Conservation (phyloP, 2,329 filamentous ascomycete species). For the Teratosphaeriaceae sp. region DNA sequence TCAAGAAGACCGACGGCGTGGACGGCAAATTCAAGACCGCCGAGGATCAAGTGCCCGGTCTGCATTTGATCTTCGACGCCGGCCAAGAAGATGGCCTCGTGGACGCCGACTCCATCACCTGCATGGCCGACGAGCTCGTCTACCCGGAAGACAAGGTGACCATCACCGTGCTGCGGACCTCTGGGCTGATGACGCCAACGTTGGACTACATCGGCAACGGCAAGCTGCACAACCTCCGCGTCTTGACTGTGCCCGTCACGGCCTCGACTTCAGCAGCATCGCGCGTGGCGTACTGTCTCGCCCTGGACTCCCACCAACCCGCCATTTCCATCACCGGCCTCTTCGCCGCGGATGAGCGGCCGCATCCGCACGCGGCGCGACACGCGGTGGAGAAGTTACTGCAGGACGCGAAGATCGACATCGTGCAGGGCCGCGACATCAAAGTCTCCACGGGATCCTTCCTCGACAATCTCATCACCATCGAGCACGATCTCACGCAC, state of each 20-base stretch:
- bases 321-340: constrained; percentile 10
- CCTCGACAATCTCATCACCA: constrained; percentile 6
- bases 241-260: constrained; percentile 2
- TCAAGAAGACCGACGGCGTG: constrained; percentile 6
- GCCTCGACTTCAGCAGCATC: constrained; percentile 1
- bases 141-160: constrained; percentile 11
- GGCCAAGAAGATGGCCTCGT: background rate
- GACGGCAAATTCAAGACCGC: constrained; percentile 5
- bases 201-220: background rate
- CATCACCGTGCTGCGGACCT: constrained; percentile 11
- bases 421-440: constrained; percentile 15
- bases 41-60: constrained; percentile 10
- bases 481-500: constrained; percentile 12
- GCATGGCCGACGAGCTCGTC: constrained; percentile 4
- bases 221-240: background rate
- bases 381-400: constrained; percentile 12
- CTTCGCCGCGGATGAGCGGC: constrained; percentile 10
- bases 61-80: constrained; percentile 15
- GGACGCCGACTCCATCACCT: constrained; percentile 1
- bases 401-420: constrained; percentile 13
- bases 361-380: constrained; percentile 15
- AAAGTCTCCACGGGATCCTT: constrained; percentile 4
- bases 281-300: constrained; percentile 4
- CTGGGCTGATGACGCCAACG: background rate
- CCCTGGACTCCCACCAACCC: background rate